Percentiles rank a stretch among this genome's conserved stretches.
Conservation (phyloP, 2,329 filamentous ascomycete genomes). For the Rhinocladiella mackenziei region DNA sequence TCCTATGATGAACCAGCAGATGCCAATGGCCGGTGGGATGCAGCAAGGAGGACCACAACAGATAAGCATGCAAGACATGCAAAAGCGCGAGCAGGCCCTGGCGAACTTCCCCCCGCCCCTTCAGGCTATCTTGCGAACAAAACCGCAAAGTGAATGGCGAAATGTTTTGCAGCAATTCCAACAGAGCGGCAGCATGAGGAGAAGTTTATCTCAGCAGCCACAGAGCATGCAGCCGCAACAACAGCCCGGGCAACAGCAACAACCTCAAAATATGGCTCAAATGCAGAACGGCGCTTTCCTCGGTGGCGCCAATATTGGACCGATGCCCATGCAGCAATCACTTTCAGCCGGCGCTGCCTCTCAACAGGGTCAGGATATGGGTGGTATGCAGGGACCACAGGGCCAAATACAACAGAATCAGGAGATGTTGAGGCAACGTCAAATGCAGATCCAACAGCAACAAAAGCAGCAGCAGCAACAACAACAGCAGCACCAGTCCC, state of each 20-base stretch:
- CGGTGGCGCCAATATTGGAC: conserved; percentile 15
- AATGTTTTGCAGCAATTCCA: conserved; percentile 24
- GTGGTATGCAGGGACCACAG: conserved; percentile 11
- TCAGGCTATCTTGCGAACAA: conserved; percentile 22
- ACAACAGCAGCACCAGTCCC: conserved; percentile 30
- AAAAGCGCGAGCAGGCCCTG: conserved; percentile 24
- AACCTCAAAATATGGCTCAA: conserved; percentile 11
- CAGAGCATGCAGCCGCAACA: conserved; percentile 14
- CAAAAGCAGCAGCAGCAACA: conserved; percentile 33
- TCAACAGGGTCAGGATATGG: conserved; percentile 19
- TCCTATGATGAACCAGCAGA: conserved; percentile 24
- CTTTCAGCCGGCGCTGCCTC: conserved; percentile 25
- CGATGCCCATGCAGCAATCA: conserved; percentile 28
- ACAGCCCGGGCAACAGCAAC: conserved; percentile 6
- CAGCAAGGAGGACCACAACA: conserved; percentile 23
- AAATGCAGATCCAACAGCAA: conserved; percentile 24
- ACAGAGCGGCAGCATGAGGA: conserved; percentile 25
- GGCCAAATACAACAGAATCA: conserved; percentile 21
- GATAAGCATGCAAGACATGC: conserved; percentile 21
- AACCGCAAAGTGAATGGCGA: conserved; percentile 26
- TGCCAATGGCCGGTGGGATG: conserved; percentile 13
- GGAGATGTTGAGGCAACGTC: conserved; percentile 27
- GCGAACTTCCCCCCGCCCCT: conserved; percentile 24
- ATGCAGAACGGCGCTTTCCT: conserved; percentile 24
- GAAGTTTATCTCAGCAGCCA: conserved; percentile 29